A percentile compares a stretch with the other conserved stretches of the same genome.
Conservation (phyloP, 192 early-diverging fungal genomes). For the Backusella australiensis region DNA sequence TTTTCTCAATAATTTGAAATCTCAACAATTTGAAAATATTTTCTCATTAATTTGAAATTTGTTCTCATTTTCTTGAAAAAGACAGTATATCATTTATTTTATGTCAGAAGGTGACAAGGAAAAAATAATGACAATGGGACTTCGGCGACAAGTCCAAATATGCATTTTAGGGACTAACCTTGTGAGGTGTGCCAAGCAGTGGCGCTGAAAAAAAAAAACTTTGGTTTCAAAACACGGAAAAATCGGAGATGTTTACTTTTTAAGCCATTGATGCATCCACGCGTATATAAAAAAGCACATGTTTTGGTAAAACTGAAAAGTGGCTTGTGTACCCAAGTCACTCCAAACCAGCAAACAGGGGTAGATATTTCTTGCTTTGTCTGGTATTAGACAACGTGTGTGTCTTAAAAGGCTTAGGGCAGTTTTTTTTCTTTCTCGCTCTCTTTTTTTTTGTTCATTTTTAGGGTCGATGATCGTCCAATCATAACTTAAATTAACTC, state of each 20-base stretch:
- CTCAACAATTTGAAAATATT: no score
- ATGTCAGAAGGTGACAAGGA: neutral
- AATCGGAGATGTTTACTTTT: neutral
- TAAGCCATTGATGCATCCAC: slow-evolving; percentile 2
- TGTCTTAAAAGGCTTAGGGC: neutral
- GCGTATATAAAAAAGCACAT: neutral
- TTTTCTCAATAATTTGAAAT: no score
- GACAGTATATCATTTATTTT: neutral
- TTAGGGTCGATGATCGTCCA: slow-evolving; percentile 7
- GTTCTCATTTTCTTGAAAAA: no score
- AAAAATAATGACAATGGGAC: neutral
- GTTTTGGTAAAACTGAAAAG: slow-evolving; percentile 6
- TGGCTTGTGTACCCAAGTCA: slow-evolving; percentile 20
- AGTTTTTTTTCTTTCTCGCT: neutral
- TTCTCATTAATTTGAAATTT: no score
- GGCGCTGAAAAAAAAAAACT: neutral
- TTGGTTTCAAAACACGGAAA: neutral
- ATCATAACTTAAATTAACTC: neutral
- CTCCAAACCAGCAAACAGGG: slow-evolving; percentile 15
- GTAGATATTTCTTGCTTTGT: slow-evolving; percentile 10
- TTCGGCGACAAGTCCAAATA: neutral
- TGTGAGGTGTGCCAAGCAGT: neutral
- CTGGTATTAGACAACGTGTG: slow-evolving; percentile 11
- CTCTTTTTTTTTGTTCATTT: neutral
- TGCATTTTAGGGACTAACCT: neutral